A percentile compares a stretch with the other conserved stretches of the same genome.
Conservation (phyloP, 2,329 filamentous ascomycete species). For the Lachnellula subtilissima region DNA sequence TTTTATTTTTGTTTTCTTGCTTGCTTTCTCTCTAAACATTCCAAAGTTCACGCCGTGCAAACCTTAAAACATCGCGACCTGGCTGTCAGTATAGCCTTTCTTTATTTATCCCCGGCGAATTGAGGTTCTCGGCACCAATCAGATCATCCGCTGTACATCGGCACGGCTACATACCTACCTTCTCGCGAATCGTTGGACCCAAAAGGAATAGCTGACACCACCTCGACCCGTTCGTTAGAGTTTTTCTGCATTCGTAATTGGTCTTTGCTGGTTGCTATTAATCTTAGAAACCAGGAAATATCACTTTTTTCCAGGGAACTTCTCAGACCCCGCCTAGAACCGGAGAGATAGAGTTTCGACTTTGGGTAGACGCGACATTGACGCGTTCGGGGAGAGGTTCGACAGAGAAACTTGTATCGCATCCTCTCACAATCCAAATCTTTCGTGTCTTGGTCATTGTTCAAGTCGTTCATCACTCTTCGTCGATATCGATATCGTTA, state of each 20-base stretch:
- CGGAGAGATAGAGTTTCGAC: background rate
- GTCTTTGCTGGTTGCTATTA: constrained; percentile 5
- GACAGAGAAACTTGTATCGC: background rate
- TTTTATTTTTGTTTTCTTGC: background rate
- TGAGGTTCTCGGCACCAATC: constrained; percentile 12
- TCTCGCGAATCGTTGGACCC: constrained; percentile 9
- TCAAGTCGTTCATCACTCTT: background rate
- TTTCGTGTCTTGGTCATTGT: constrained; percentile 6
- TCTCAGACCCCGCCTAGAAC: constrained; percentile 11
- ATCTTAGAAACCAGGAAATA: constrained; percentile 14
- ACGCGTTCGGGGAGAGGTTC: constrained; percentile 4
- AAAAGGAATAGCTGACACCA: constrained; percentile 1
- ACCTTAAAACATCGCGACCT: constrained; percentile 6
- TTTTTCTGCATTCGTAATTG: constrained; percentile 8
- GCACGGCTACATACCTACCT: constrained; percentile 11
- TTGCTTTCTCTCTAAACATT: background rate
- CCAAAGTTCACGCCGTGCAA: background rate
- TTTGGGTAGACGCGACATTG: constrained; percentile 13
- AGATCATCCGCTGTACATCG: constrained; percentile 5
- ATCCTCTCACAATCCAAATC: background rate
- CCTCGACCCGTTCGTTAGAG: background rate
- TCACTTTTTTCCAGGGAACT: constrained; percentile 8
- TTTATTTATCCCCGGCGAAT: background rate
- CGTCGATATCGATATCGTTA: background rate
- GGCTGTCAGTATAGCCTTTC: background rate